A percentile compares a stretch with the other conserved stretches of the same genome.
Conservation (phyloP, 2,329 filamentous ascomycete species). For the Calonectria honghensis region DNA sequence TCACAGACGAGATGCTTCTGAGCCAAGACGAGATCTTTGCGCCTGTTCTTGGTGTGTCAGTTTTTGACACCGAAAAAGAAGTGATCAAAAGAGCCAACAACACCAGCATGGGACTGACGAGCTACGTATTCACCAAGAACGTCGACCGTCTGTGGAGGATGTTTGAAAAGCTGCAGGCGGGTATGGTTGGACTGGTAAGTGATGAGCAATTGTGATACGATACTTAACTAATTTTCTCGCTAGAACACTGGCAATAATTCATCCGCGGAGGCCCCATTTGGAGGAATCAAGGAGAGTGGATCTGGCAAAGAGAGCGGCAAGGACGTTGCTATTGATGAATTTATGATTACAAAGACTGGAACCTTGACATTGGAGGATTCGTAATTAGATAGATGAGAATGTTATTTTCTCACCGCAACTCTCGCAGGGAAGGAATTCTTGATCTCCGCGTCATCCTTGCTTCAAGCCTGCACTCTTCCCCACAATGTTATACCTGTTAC, state of each 20-base stretch:
- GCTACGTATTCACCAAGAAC: constrained; percentile 79
- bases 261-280: constrained; percentile 67
- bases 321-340: constrained; percentile 68
- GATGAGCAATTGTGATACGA: neutral
- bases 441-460: neutral
- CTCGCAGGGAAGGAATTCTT: neutral
- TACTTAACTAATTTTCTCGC: neutral
- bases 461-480: neutral
- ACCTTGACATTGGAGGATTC: constrained; percentile 61
- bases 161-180: constrained; percentile 69
- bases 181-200: constrained; percentile 62
- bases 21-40: constrained; percentile 83
- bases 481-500: too few relatives aligned
- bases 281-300: constrained; percentile 69
- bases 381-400: neutral
- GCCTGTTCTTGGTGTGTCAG: constrained; percentile 80
- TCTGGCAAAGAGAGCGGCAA: constrained; percentile 69
- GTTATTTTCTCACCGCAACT: neutral
- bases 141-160: constrained; percentile 65
- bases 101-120: constrained; percentile 81
- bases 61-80: constrained; percentile 82
- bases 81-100: constrained; percentile 80
- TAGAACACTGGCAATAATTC: constrained; percentile 65
- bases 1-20: constrained; percentile 80
- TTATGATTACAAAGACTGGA: constrained; percentile 67